phyloP scores from a whole-genome alignment of 768 basidiomycete species.

The Cubamyces lactineus region DNA sequence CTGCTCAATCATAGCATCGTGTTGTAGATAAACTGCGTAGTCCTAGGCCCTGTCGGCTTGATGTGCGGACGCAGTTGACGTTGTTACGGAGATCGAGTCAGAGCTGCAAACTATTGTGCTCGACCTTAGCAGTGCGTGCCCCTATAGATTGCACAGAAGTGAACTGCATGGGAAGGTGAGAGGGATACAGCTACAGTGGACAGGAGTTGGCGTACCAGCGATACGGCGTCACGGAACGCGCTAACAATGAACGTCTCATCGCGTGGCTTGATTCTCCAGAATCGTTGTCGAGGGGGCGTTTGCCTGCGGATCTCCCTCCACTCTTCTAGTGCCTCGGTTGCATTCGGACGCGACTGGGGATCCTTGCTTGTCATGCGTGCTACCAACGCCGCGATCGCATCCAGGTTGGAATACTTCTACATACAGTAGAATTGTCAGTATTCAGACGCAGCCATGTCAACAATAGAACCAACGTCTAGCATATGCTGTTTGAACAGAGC shows the following conservation, averaged over 20 bases:
- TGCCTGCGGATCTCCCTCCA: neutral
- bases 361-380: neutral
- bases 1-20: too few relatives aligned
- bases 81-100: too few relatives aligned
- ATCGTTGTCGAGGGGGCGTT: neutral
- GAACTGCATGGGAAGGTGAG: too few relatives aligned
- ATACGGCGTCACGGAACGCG: neutral
- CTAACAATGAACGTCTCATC: neutral
- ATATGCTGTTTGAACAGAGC: conserved; percentile 16
- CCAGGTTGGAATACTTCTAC: conserved; percentile 13
- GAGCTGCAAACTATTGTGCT: too few relatives aligned
- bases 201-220: neutral
- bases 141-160: too few relatives aligned
- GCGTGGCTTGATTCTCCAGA: conserved; percentile 4
- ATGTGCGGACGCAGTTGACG: too few relatives aligned
- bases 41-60: too few relatives aligned
- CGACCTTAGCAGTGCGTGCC: too few relatives aligned
- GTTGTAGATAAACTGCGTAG: too few relatives aligned
- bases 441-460: neutral
- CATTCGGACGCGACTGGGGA: conserved; percentile 9
- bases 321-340: neutral
- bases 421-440: neutral
- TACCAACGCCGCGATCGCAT: conserved; percentile 8
- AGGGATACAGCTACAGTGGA: too few relatives aligned
- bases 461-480: conserved; percentile 9